These are phyloP conservation scores for Diophrys sp. DNA, from an alignment of 73 alveolate species.

Conservation along the genomic window DNA sequence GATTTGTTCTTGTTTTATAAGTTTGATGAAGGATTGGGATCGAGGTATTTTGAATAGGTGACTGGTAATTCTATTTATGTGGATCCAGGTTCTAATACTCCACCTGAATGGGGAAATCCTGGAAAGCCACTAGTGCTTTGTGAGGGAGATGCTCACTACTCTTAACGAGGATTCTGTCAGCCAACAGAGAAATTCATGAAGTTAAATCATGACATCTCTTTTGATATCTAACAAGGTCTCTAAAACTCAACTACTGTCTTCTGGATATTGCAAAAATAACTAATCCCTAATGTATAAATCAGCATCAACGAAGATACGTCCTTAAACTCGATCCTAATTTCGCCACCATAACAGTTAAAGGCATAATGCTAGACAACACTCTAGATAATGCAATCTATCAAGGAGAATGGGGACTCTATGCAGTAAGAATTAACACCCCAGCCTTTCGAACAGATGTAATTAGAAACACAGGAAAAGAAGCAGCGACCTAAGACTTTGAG, in stretches of 20 bases:
- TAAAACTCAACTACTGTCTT: not conserved
- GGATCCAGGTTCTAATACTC: not conserved
- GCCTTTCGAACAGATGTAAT: not conserved
- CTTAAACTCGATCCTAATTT: not conserved
- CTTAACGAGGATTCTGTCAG: constrained; percentile 12
- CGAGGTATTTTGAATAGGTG: not conserved
- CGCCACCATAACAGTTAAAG: not conserved
- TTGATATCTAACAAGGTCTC: not conserved
- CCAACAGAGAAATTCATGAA: constrained; percentile 15
- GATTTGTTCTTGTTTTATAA: constrained; percentile 14
- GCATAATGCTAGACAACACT: not conserved
- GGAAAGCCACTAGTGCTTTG: constrained; percentile 15
- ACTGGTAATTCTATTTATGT: constrained; percentile 8
- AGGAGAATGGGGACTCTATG: not conserved
- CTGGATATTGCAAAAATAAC: not conserved
- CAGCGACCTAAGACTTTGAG: not conserved
- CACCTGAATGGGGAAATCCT: constrained; percentile 23
- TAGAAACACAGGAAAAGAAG: not conserved
- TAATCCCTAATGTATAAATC: not conserved
- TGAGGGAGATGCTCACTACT: constrained; percentile 26
- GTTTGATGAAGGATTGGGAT: constrained; percentile 22
- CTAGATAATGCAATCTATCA: not conserved
- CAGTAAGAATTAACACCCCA: not conserved
- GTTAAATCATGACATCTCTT: not conserved
- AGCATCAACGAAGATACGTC: not conserved